These are phyloP conservation scores for Haplosporangium sp. DNA, from an alignment of 371 early-diverging fungal species.

Conservation along the genomic window DNA sequence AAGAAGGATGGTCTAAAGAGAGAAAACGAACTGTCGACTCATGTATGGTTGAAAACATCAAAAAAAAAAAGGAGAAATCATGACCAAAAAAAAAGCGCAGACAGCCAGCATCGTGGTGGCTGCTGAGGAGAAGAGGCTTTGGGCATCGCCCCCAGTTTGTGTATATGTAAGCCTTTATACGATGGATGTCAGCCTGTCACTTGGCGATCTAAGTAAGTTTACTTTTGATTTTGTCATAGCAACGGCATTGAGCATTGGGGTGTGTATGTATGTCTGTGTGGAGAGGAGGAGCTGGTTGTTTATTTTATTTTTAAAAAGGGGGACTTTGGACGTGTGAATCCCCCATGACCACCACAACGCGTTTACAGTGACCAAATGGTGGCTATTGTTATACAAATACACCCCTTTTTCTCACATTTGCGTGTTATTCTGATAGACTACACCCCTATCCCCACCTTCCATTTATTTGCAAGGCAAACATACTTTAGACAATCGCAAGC, in stretches of 20 bases:
- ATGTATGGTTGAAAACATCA: neutral
- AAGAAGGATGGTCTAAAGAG: neutral
- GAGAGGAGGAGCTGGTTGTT: neutral
- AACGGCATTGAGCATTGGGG: neutral
- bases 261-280: neutral
- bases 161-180: too few species aligned
- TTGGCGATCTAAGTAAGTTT: too few species aligned
- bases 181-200: neutral
- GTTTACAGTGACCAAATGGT: neutral
- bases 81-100: constrained; percentile 1
- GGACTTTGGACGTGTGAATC: neutral
- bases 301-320: constrained; percentile 8
- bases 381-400: neutral
- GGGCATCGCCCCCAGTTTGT: neutral
- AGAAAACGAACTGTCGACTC: neutral
- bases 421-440: neutral
- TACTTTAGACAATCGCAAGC: too few species aligned
- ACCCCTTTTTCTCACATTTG: neutral
- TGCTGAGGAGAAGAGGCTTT: neutral
- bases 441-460: neutral
- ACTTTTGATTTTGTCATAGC: too few species aligned
- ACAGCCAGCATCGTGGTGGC: neutral
- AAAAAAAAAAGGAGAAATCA: constrained; percentile 3
- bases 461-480: too few species aligned
- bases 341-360: constrained; percentile 7